These are phyloP conservation scores for Chytriomyces sp. DNA, from an alignment of 192 early-diverging fungal species.

Conservation along the genomic window DNA sequence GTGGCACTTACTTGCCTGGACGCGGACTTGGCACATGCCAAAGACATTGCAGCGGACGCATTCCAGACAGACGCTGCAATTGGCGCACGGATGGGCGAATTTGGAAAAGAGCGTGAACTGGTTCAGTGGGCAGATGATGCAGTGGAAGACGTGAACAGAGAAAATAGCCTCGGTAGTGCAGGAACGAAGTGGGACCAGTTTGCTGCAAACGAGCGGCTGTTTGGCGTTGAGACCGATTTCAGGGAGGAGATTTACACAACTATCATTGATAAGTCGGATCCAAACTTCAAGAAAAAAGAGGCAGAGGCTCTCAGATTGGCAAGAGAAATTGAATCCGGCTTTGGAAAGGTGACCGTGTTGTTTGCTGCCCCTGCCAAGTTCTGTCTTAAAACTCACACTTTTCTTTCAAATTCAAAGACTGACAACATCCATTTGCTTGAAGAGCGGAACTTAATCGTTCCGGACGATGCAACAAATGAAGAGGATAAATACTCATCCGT, in stretches of 20 bases:
- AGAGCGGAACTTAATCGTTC: conserved; percentile 75
- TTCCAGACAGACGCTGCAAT: conserved; percentile 95
- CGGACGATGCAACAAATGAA: conserved; percentile 72
- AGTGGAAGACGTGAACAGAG: conserved; percentile 46
- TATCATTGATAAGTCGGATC: conserved; percentile 78
- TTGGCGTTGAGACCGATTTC: conserved; percentile 96
- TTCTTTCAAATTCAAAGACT: conserved; percentile 43
- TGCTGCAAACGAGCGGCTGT: conserved; percentile 87
- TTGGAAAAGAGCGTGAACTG: conserved; percentile 76
- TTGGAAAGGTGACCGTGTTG: conserved; percentile 20
- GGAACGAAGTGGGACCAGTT: conserved; percentile 92
- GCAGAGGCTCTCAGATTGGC: conserved; percentile 86
- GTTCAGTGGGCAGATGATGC: conserved; percentile 82
- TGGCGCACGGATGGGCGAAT: conserved; percentile 63
- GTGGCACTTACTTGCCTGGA: conserved; percentile 48
- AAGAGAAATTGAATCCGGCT: conserved; percentile 81
- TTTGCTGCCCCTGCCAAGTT: not conserved
- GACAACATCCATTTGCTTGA: conserved; percentile 88
- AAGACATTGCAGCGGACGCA: conserved; percentile 28
- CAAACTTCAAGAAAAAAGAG: conserved; percentile 87
- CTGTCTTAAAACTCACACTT: not conserved
- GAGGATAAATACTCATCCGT: conserved; percentile 85
- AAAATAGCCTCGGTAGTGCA: conserved; percentile 26
- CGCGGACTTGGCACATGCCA: conserved; percentile 13
- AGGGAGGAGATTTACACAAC: conserved; percentile 98